Evolutionary conservation across 2,329 filamentous ascomycete species (phyloP), one percentile per base, ranked within the genome.

Genomic region (Neoscytalidium dimidiatum): DNA sequence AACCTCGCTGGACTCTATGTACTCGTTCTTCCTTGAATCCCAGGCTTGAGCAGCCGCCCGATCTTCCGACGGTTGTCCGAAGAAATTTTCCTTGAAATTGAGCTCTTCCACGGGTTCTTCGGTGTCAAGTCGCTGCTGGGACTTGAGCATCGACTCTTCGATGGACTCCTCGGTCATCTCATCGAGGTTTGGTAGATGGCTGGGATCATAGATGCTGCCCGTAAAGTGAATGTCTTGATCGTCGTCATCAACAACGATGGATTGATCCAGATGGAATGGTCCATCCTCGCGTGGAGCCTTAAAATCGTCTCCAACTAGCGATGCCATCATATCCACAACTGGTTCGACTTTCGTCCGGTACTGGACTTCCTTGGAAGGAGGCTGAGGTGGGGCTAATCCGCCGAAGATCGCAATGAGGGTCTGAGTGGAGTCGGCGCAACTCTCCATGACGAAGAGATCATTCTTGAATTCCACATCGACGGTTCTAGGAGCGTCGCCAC

Each of bases 341-440:
- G 93, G 93, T 66, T 97, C 88, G 3, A 96, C 86, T 67, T 94
- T 87, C 0, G 94, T 97, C 38, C 92, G 86, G 75, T 96, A 99
- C 73, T 95, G 95, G 68, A 89, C 86, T 69, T 91, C 89, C 67
- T 90, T 92, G 72, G 87, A 94, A 1, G 94, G 92, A 0, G 93
- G 90, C 7, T 88, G 89, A 1, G 95, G 94, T 4, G 94, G 95
- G 41, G 89, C 88, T 4, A 99, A 83, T 0, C 90, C 93, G 71
- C 91, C 92, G 17, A 94, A 80, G 46, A 96, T 85, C 1, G 86
- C 84, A 61, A 97, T 90, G 14, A 99, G 83, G 0, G 95, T 99
- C 75, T 97, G 93, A 0, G 93, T 98, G 1, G 95, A 99, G 77
- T 99, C 95, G 31, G 95, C 95, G 72, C 96, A 99, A 0, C 94